Base-by-base conservation (phyloP, 2,329 filamentous ascomycete species). In the Fusarium sp. region DNA sequence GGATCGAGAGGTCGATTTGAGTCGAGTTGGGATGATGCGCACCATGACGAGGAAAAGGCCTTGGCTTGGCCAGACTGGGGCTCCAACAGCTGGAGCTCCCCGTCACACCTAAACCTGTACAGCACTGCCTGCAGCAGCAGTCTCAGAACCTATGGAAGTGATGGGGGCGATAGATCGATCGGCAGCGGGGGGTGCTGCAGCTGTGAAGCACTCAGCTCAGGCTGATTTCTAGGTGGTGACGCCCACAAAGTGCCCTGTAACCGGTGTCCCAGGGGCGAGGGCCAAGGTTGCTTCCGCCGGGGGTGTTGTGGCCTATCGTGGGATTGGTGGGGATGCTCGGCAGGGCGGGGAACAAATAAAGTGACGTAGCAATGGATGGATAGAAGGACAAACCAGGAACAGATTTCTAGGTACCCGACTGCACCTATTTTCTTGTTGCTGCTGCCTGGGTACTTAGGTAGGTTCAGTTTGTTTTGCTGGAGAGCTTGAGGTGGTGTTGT, bases 1-100 rank as follows among this genome's bases (percentile, higher is more conserved):
- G 58, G 75, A 76, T 42, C 78, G 75, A 61, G 74, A 72, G 29
- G 72, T 74, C 58, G 81, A 77, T 77, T 86, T 86, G 36, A 88
- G 78, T 51, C 85, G 83, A 63, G 79, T 81, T 57, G 86, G 85
- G 63, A 88, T 83, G 74, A 88, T 87, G 76, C 85, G 84, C 68
- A 86, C 84, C 85, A 88, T 87, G 75, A 72, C 74, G 69, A 64
- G 54, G 50, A 46, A 51, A 48, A 29, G 52, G 66, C 66, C 63
- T 64, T 49, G 54, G 63, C 51, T 56, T 21, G 50, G 52, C 58
- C 35, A 25, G 35, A 48, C 53, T 40, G 37, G 57, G 43, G 43
- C 42, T 54, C 42, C 42, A 48, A 37, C 37, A 56, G 50, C 63
- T 59, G 48, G 61, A 65, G 60, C 47, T 65, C 31, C 37, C 42